Conservation (phyloP, 2,329 filamentous ascomycete species). For the Exophiala sideris region DNA sequence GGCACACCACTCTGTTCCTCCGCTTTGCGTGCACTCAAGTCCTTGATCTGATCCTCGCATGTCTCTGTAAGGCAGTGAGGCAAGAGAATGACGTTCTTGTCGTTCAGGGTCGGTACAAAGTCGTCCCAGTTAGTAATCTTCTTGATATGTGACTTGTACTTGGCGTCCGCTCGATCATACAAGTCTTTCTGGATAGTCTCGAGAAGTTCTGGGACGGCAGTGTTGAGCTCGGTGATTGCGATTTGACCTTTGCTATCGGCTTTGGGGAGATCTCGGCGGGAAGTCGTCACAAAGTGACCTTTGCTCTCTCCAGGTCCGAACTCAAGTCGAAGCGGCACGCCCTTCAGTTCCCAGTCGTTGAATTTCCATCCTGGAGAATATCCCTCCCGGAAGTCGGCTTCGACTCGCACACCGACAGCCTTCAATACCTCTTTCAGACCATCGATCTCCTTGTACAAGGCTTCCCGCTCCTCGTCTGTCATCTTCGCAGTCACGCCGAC, state of each 20-base stretch:
- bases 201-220: conserved; percentile 73
- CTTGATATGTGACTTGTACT: conserved; percentile 77
- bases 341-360: conserved; percentile 97
- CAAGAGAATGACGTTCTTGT: conserved; percentile 88
- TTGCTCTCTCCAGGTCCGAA: conserved; percentile 93
- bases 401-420: conserved; percentile 70
- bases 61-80: conserved; percentile 79
- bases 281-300: conserved; percentile 76
- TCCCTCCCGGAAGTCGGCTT: conserved; percentile 80
- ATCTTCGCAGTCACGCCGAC: conserved; percentile 91
- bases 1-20: conserved; percentile 60
- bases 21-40: conserved; percentile 73
- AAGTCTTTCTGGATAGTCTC: conserved; percentile 88
- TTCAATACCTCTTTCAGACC: conserved; percentile 66
- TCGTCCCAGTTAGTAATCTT: conserved; percentile 83
- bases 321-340: conserved; percentile 88
- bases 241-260: conserved; percentile 63
- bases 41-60: conserved; percentile 95
- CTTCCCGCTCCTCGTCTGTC: conserved; percentile 70
- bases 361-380: conserved; percentile 97
- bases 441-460: conserved; percentile 72
- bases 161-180: conserved; percentile 68
- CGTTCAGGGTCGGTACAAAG: conserved; percentile 83
- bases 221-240: conserved; percentile 68
- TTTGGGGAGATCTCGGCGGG: conserved; percentile 73